Base-by-base conservation (phyloP, 441 rosid genomes). In the Euphorbia celastroides region DNA sequence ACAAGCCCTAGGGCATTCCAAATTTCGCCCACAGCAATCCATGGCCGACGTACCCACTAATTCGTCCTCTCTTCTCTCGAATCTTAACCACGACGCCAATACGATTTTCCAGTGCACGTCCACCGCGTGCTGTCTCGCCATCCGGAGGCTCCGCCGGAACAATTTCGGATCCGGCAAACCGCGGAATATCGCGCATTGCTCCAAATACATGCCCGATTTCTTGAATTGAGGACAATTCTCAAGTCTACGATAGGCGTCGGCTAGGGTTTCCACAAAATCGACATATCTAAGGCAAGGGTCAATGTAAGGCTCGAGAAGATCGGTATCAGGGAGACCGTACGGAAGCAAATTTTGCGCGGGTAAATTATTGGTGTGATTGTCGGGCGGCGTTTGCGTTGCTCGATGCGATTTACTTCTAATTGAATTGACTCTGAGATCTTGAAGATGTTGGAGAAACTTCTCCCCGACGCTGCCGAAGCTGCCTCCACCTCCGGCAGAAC, bases 31-130 rank as follows among this genome's bases (percentile, higher is more conserved):
- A 26, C 83, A 82, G 57, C 98, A 94, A 77, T 88, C 91, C 97
- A 89, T 87, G 13, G 94, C 78, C 17, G 77, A 77, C 0, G 83
- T 80, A 14, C 96, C 99, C 32, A 82, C 75, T 8, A 94, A 82
- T 70, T 89, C 99, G 68, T 94, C 93, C 51, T 94, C 97, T 64
- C 99, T 86, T 86, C 99, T 82, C 84, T 94, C 98, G 50, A 41
- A 94, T 50, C 96, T 74, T 65, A 94, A 78, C 96, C 99, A 94
- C 3, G 98, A 82, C 0, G 93, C 89, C 44, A 94, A 64, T 12
- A 94, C 94, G 19, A 92, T 78, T 68, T 92, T 94, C 11, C 86
- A 58, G 67, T 92, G 96, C 55, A 86, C 92, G 36, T 90, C 98
- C 0, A 81, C 80, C 0, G 98, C 87, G 46, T 84, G 97, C 59